Conservation (phyloP, 1,284 basidiomycete species). For the Abortiporus biennis region DNA sequence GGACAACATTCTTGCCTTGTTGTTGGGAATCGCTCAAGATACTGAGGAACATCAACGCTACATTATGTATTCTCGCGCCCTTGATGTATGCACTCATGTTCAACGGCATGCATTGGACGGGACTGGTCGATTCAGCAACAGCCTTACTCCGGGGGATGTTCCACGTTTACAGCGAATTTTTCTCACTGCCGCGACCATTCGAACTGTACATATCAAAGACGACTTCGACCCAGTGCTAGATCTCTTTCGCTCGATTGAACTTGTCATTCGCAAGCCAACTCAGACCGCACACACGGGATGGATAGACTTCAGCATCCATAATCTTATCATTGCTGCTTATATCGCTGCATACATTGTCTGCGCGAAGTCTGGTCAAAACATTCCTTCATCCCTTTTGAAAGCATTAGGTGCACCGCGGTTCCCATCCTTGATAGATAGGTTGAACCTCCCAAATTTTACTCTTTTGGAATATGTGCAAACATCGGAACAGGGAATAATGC, state of each 20-base stretch:
- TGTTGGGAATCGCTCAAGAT: conserved; percentile 17
- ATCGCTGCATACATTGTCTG: conserved; percentile 17
- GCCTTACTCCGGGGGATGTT: conserved; percentile 14
- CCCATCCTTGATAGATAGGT: too few species aligned
- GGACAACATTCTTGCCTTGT: conserved; percentile 22
- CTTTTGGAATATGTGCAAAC: conserved; percentile 16
- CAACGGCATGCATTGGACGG: conserved; percentile 13
- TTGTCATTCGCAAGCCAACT: conserved; percentile 17
- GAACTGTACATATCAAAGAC: conserved; percentile 11
- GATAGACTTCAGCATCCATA: too few species aligned
- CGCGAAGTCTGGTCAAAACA: conserved; percentile 7
- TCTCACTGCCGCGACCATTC: conserved; percentile 20
- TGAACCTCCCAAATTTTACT: conserved; percentile 14
- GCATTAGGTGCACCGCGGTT: too few species aligned
- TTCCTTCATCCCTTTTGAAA: conserved; percentile 8
- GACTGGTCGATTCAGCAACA: conserved; percentile 12
- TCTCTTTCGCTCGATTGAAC: conserved; percentile 18
- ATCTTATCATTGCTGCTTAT: conserved; percentile 18
- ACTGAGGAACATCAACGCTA: conserved; percentile 10
- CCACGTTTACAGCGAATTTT: conserved; percentile 20
- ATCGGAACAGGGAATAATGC: conserved; percentile 16
- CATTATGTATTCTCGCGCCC: conserved; percentile 16
- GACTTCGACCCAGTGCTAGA: conserved; percentile 13
- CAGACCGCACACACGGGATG: too few species aligned
- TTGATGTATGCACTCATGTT: conserved; percentile 18